These are phyloP conservation scores for Sphaerobolus stellatus DNA, from an alignment of 1,284 basidiomycete genomes.

Conservation along the genomic window DNA sequence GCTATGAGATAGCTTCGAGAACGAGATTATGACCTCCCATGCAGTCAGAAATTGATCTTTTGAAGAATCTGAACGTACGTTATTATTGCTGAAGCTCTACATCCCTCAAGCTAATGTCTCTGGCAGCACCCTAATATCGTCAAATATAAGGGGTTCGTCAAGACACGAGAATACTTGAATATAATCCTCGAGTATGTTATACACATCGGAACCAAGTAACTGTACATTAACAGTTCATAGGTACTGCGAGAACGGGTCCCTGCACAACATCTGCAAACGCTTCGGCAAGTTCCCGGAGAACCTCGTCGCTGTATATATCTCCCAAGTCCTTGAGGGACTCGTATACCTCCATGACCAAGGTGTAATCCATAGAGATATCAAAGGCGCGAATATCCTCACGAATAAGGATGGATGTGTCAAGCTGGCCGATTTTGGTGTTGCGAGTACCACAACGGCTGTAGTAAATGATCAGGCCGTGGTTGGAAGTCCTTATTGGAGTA, in stretches of 20 bases:
- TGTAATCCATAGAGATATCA: constrained; percentile 98
- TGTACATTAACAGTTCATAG: constrained; percentile 36
- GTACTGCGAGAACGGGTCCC: constrained; percentile 97
- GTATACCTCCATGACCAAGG: constrained; percentile 96
- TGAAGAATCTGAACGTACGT: constrained; percentile 92
- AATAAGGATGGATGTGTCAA: constrained; percentile 98
- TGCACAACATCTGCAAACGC: constrained; percentile 92
- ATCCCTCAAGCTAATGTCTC: constrained; percentile 3
- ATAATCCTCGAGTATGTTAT: constrained; percentile 86
- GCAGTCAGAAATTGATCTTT: constrained; percentile 93
- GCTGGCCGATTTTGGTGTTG: constrained; percentile 92
- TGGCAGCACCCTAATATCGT: constrained; percentile 88
- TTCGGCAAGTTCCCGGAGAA: constrained; percentile 98
- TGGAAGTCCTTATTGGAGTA: constrained; percentile 97
- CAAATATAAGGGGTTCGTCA: constrained; percentile 97
- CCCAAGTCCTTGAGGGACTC: constrained; percentile 89
- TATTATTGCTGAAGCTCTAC: constrained; percentile 4
- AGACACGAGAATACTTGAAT: constrained; percentile 90
- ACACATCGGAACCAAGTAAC: constrained; percentile 12
- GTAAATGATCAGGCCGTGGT: constrained; percentile 87
- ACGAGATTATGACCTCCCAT: constrained; percentile 11
- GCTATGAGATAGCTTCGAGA: background rate
- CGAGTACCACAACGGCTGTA: constrained; percentile 68
- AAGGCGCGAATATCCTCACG: constrained; percentile 96
- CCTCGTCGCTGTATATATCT: constrained; percentile 94